phyloP scores from a whole-genome alignment of 2,329 filamentous ascomycete species.

The Ophiocordyceps polyrhachis-furcata region DNA sequence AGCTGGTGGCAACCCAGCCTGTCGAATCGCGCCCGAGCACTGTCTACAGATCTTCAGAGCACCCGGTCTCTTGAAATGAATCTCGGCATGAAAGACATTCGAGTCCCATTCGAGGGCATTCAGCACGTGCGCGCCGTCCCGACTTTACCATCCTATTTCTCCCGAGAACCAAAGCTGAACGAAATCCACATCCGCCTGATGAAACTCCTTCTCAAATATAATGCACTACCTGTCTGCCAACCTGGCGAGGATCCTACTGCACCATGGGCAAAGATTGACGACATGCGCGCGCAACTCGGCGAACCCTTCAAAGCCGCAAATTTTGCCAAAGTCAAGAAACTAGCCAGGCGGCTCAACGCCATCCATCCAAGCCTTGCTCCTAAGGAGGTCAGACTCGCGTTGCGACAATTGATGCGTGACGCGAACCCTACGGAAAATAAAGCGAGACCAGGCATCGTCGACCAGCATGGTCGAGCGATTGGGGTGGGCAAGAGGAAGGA shows the following conservation, averaged over 20 bases:
- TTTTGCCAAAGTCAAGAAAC: conserved; percentile 56
- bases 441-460: conserved; percentile 45
- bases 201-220: conserved; percentile 51
- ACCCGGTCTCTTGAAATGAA: conserved; percentile 3
- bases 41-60: conserved; percentile 6
- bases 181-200: conserved; percentile 64
- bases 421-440: conserved; percentile 52
- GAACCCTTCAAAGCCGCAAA: conserved; percentile 59
- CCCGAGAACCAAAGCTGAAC: conserved; percentile 65
- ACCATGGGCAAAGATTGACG: conserved; percentile 61
- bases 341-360: conserved; percentile 64
- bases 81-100: conserved; percentile 7
- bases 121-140: conserved; percentile 58
- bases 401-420: conserved; percentile 55
- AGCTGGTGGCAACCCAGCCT: conserved; percentile 7
- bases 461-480: conserved; percentile 58
- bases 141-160: conserved; percentile 86
- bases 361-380: conserved; percentile 70
- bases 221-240: conserved; percentile 50
- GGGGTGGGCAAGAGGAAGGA: conserved; percentile 78
- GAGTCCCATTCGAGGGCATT: conserved; percentile 14
- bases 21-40: conserved; percentile 10
- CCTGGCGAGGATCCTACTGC: conserved; percentile 49
- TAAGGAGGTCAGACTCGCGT: conserved; percentile 41
- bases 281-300: conserved; percentile 54